Evolutionary conservation across 2,329 filamentous ascomycete genomes (phyloP).

Genomic region (Alternaria alternata): DNA sequence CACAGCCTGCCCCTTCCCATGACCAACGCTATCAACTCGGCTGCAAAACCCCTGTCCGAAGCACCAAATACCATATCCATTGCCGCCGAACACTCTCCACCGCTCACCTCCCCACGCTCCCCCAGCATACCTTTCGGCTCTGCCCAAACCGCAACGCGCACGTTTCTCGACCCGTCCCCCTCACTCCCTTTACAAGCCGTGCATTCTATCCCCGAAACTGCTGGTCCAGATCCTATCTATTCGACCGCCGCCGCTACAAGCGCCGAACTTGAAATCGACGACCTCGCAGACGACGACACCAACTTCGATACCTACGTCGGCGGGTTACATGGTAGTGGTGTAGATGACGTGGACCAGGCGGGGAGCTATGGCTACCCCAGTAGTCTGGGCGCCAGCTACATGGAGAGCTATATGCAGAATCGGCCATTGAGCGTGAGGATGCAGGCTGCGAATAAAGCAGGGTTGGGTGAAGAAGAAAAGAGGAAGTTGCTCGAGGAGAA

Average conservation of each 20-base stretch:
- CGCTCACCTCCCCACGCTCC: constrained; percentile 25
- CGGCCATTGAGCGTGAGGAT: constrained; percentile 48
- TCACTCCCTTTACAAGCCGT: constrained; percentile 10
- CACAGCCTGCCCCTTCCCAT: constrained; percentile 41
- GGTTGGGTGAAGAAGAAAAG: constrained; percentile 35
- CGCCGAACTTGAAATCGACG: constrained; percentile 19
- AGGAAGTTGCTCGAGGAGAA: constrained; percentile 21
- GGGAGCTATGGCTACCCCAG: constrained; percentile 47
- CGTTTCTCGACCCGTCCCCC: constrained; percentile 40
- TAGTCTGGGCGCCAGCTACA: constrained; percentile 47
- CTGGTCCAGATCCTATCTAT: constrained; percentile 34
- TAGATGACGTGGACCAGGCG: constrained; percentile 46
- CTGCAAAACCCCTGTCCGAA: constrained; percentile 28
- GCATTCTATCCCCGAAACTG: constrained; percentile 26
- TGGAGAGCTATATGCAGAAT: constrained; percentile 50
- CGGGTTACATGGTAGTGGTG: constrained; percentile 43
- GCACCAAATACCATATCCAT: constrained; percentile 23
- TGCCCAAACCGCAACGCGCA: constrained; percentile 29
- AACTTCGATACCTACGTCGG: constrained; percentile 48
- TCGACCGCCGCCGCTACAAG: constrained; percentile 11
- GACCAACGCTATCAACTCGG: constrained; percentile 30
- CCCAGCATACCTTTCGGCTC: constrained; percentile 27
- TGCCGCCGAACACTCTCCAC: constrained; percentile 20
- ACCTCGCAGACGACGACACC: constrained; percentile 25
- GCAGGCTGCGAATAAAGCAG: constrained; percentile 44